Conservation (phyloP, 2,329 filamentous ascomycete species). For the Fusarium graminum region DNA sequence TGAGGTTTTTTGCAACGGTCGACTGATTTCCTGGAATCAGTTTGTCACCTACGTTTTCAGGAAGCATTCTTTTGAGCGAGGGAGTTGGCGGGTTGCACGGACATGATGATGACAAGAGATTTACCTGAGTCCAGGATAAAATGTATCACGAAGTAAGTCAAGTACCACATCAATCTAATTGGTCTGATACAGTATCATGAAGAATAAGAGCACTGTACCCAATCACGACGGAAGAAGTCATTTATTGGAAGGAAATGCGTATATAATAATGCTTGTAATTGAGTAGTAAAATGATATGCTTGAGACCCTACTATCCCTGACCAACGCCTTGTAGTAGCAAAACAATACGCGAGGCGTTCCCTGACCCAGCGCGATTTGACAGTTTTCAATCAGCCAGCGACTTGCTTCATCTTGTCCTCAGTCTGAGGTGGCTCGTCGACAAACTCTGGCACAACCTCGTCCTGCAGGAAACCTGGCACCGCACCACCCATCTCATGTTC, state of each 20-base stretch:
- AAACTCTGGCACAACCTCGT: constrained; percentile 88
- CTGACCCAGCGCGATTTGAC: background rate
- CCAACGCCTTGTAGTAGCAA: constrained; percentile 43
- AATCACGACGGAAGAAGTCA: background rate
- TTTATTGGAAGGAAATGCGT: background rate
- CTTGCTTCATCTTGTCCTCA: constrained; percentile 84
- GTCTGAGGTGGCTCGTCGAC: constrained; percentile 89
- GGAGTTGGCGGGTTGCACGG: constrained; percentile 38
- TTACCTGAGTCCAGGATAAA: constrained; percentile 16
- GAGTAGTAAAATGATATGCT: constrained; percentile 32
- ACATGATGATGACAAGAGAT: constrained; percentile 1
- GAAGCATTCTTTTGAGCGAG: constrained; percentile 41
- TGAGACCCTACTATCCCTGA: constrained; percentile 37
- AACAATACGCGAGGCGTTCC: constrained; percentile 1
- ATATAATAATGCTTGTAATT: constrained; percentile 3
- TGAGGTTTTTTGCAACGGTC: constrained; percentile 79
- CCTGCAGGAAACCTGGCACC: constrained; percentile 88
- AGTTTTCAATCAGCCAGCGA: constrained; percentile 63
- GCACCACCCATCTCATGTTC: constrained; percentile 75
- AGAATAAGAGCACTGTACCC: background rate
- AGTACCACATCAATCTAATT: constrained; percentile 4
- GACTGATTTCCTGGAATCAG: constrained; percentile 48
- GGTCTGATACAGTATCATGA: constrained; percentile 8
- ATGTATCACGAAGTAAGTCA: constrained; percentile 27
- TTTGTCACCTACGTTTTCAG: constrained; percentile 5